Percentiles rank a stretch among this genome's conserved stretches.
These are phyloP conservation scores for Pythium insidiosum DNA, from an alignment of 352 stramenopile genomes.

Conservation along the genomic window DNA sequence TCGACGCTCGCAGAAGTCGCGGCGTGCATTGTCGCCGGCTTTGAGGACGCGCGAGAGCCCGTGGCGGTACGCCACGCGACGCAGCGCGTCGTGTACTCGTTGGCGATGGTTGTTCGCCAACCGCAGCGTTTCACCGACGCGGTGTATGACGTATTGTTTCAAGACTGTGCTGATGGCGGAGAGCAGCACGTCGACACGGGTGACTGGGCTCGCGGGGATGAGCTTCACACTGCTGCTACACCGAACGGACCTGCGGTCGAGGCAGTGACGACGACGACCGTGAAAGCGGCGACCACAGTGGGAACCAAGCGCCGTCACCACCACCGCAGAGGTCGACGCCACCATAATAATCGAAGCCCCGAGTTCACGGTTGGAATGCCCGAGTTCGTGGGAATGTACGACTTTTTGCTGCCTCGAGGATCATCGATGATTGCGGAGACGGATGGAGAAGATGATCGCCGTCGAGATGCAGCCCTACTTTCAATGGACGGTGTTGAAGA, in stretches of 20 bases:
- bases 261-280: not conserved
- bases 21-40: slow-evolving; percentile 2
- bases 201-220: too few relatives aligned
- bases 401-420: slow-evolving; percentile 8
- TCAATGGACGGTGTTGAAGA: too few relatives aligned
- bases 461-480: too few relatives aligned
- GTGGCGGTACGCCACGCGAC: slow-evolving; percentile 22
- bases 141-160: slow-evolving; percentile 31
- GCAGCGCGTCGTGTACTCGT: slow-evolving; percentile 45
- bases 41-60: not conserved
- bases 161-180: not conserved
- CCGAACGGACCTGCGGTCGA: not conserved
- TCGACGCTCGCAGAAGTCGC: slow-evolving; percentile 5
- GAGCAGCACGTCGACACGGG: too few relatives aligned
- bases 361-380: slow-evolving; percentile 3
- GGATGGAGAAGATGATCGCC: slow-evolving; percentile 3
- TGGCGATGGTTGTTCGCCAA: slow-evolving; percentile 52
- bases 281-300: slow-evolving; percentile 1
- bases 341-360: slow-evolving; percentile 13
- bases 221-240: too few relatives aligned
- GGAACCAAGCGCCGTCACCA: slow-evolving; percentile 9
- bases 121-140: slow-evolving; percentile 44
- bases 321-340: slow-evolving; percentile 2
- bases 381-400: slow-evolving; percentile 18
- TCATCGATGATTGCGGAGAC: slow-evolving; percentile 2